phyloP scores from a whole-genome alignment of 306 rosid genomes.

The Herpetospermum pedunculosum region DNA sequence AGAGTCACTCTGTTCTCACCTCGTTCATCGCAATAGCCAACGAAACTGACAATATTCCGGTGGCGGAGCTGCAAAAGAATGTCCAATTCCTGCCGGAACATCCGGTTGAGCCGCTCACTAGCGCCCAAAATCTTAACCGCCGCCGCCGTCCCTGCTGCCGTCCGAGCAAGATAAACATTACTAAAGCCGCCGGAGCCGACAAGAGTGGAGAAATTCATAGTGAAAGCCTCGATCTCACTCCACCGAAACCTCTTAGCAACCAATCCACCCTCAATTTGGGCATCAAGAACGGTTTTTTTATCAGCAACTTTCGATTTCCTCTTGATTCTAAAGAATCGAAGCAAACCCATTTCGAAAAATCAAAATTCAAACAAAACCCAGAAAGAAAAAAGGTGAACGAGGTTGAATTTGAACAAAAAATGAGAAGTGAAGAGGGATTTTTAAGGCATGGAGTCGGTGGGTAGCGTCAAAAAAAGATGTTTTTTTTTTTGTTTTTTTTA shows the following conservation, averaged over 20 bases:
- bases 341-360: constrained; percentile 6
- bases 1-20: constrained; percentile 3
- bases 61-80: constrained; percentile 26
- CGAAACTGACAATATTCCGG: constrained; percentile 19
- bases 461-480: not conserved
- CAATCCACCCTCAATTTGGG: not conserved
- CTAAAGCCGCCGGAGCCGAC: constrained; percentile 43
- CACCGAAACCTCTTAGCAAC: constrained; percentile 18
- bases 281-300: not conserved
- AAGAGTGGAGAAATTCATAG: constrained; percentile 19
- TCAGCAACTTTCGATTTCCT: constrained; percentile 3
- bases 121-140: constrained; percentile 28
- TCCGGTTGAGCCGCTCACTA: constrained; percentile 22
- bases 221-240: constrained; percentile 26
- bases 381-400: no score
- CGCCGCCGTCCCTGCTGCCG: not conserved
- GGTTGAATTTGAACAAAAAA: not conserved
- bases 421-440: not conserved
- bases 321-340: constrained; percentile 11
- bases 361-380: not conserved
- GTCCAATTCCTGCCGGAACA: constrained; percentile 34
- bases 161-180: constrained; percentile 27
- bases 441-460: not conserved
- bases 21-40: constrained; percentile 28
- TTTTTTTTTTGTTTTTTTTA: not conserved